A percentile compares a stretch with the other conserved stretches of the same genome.
phyloP scores from a whole-genome alignment of 495 filamentous ascomycete species.

The Cryomyces antarcticus region DNA sequence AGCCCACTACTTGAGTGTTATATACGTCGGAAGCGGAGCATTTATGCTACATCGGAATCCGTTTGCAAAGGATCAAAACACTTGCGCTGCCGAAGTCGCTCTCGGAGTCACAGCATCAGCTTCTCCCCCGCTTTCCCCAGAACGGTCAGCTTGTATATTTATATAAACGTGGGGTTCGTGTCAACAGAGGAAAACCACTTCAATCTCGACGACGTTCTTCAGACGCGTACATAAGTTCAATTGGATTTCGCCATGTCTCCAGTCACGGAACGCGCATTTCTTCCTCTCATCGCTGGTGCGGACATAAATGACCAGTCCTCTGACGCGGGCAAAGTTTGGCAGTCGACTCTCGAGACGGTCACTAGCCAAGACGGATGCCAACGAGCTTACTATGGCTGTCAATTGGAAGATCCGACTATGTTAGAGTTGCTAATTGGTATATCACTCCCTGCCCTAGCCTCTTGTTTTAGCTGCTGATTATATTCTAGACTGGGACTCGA shows the following conservation, averaged over 20 bases:
- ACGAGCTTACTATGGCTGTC: conserved; percentile 6
- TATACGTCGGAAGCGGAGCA: too few species aligned
- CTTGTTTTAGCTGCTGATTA: not conserved
- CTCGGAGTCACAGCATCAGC: too few species aligned
- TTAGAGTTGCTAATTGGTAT: conserved; percentile 6
- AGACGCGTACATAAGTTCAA: not conserved
- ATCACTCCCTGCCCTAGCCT: not conserved
- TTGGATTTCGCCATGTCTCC: not conserved
- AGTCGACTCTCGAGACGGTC: conserved; percentile 3
- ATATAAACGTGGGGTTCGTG: not conserved
- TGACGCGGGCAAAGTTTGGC: conserved; percentile 1
- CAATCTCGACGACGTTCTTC: too few species aligned
- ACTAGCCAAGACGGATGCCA: conserved; percentile 5
- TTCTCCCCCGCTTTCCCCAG: too few species aligned
- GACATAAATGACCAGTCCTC: conserved; percentile 5
- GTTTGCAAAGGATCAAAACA: too few species aligned
- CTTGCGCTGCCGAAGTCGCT: too few species aligned
- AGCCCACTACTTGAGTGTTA: too few species aligned
- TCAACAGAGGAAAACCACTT: too few species aligned
- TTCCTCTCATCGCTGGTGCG: conserved; percentile 3
- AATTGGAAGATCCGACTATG: conserved; percentile 2
- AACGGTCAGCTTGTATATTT: too few species aligned
- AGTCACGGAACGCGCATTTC: conserved; percentile 6
- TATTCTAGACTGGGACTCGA: conserved; percentile 5
- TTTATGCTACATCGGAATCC: too few species aligned